Percentiles rank a stretch among this genome's conserved stretches.
Conservation (phyloP, 2,329 filamentous ascomycete genomes). For the Amauroascus verrucosus region DNA sequence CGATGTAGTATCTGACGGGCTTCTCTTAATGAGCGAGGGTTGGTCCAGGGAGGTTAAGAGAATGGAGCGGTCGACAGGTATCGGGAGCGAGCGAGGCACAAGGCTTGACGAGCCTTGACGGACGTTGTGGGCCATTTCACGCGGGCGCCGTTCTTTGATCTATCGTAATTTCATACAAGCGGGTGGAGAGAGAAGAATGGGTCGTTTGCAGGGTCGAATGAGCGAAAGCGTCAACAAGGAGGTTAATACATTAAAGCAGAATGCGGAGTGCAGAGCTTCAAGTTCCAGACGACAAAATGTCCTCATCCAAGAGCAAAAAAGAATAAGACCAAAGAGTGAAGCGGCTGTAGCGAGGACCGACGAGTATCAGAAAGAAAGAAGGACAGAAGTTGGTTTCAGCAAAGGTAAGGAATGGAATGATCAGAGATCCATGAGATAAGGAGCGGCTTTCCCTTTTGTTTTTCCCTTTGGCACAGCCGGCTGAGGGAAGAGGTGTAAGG, state of each 20-base stretch:
- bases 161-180: background rate
- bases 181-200: background rate
- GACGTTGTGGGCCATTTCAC: slow-evolving; percentile 1
- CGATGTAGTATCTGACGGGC: slow-evolving; percentile 5
- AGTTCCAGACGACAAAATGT: background rate
- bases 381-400: slow-evolving; percentile 7
- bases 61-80: background rate
- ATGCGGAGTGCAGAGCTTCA: background rate
- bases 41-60: background rate
- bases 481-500: background rate
- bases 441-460: background rate
- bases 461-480: background rate
- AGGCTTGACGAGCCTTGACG: background rate
- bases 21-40: slow-evolving; percentile 10
- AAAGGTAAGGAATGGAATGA: background rate
- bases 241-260: background rate
- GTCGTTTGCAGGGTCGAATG: background rate
- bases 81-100: slow-evolving; percentile 1
- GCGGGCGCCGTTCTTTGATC: background rate
- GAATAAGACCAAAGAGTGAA: background rate
- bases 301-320: background rate
- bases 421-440: slow-evolving; percentile 10
- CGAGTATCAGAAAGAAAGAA: background rate
- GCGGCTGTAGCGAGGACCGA: background rate
- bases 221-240: too few species aligned